A percentile compares a stretch with the other conserved stretches of the same genome.
Evolutionary conservation across 352 stramenopile genomes (phyloP).

Genomic region (Aphanomyces invadans): DNA sequence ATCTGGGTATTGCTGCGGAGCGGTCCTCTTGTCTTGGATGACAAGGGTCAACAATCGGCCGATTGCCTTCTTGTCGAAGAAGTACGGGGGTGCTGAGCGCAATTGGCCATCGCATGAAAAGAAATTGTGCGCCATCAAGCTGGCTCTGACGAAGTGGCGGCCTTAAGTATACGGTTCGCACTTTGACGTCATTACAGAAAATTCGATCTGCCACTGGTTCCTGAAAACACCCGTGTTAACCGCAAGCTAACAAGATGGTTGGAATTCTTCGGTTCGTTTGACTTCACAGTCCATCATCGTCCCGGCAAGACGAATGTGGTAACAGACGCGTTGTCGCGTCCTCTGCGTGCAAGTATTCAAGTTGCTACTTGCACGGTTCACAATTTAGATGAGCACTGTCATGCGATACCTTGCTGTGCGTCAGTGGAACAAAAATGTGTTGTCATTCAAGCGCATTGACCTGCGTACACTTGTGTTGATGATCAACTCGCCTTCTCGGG

Average conservation of each 20-base stretch:
- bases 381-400: not conserved
- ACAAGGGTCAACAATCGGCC: slow-evolving; percentile 23
- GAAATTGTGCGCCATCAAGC: slow-evolving; percentile 27
- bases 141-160: slow-evolving; percentile 26
- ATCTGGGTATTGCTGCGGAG: slow-evolving; percentile 24
- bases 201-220: slow-evolving; percentile 26
- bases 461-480: not conserved
- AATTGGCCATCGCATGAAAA: slow-evolving; percentile 27
- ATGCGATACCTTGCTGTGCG: too few species aligned
- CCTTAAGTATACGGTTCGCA: slow-evolving; percentile 23
- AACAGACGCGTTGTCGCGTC: slow-evolving; percentile 20
- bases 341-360: not conserved
- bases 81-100: slow-evolving; percentile 13
- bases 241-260: slow-evolving; percentile 26
- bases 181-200: slow-evolving; percentile 28
- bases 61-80: slow-evolving; percentile 30
- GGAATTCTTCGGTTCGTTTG: slow-evolving; percentile 26
- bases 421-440: not conserved
- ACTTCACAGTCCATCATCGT: slow-evolving; percentile 23
- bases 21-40: slow-evolving; percentile 4
- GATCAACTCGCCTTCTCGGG: not conserved
- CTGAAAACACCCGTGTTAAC: slow-evolving; percentile 24
- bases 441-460: not conserved
- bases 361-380: not conserved
- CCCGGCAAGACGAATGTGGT: slow-evolving; percentile 21